Evolutionary conservation across 2,329 filamentous ascomycete genomes (phyloP), one percentile per base, ranked within the genome.

Genomic region (Penicillium griseofulvum): DNA sequence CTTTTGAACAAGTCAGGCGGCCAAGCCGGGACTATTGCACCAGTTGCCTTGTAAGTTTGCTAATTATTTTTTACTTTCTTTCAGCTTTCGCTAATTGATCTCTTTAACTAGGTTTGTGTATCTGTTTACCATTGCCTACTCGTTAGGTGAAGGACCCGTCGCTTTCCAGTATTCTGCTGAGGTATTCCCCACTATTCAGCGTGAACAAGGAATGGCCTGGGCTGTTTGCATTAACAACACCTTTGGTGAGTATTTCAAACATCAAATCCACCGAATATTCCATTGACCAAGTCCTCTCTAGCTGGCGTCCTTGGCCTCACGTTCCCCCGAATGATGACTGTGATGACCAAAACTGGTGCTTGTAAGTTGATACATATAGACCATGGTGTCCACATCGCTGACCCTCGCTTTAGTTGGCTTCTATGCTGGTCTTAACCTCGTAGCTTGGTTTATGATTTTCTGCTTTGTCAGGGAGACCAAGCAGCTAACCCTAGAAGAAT

Each of bases 381-480:
- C 14, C 1, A 11, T 3, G 26, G 16, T 11, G 0, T 11, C 2
- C 6, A 19, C 36, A 26, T 37, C 3, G 31, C 49, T 59, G 8
- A 59, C 42, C 4, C 4, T 14, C 84, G 63, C 83, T 84, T 43
- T 58, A 71, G 70, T 73, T 58, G 68, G 69, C 26, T 65, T 66
- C 52, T 65, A 60, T 39, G 73, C 72, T 0, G 82, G 74, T 0
- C 74, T 87, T 3, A 88, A 88, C 59, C 58, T 86, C 4, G 56
- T 83, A 1, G 84, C 84, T 0, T 78, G 86, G 48, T 56, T 81
- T n/a, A 80, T 88, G 74, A 87, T 87, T 51, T 86, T 86, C 75
- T 74, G 86, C 29, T 82, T 80, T 62, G 69, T 83, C 1, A 78
- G 79, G 4, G 81, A 83, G 65, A 82, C 80, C 3, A 82, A 81